Evolutionary conservation across 768 basidiomycete species (phyloP).

Genomic region (Clitopilus passeckerianus): DNA sequence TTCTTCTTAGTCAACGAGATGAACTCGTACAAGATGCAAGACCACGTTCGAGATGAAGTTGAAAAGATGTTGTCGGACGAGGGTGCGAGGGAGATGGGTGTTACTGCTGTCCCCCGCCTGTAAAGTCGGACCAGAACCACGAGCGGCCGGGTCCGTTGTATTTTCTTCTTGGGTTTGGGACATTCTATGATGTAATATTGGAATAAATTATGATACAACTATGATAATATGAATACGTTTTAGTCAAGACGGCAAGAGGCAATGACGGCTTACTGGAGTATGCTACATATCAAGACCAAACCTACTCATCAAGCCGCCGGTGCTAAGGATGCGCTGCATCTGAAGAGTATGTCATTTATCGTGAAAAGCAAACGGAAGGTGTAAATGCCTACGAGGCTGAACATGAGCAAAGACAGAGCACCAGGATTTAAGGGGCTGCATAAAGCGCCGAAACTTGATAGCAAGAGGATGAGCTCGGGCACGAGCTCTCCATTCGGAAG

Average conservation of each 20-base stretch:
- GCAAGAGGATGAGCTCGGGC: not conserved
- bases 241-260: too few species aligned
- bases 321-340: not conserved
- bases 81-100: not conserved
- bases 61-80: not conserved
- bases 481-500: not conserved
- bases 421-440: not conserved
- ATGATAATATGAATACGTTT: not conserved
- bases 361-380: not conserved
- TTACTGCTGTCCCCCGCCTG: not conserved
- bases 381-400: not conserved
- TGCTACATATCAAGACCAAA: too few species aligned
- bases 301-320: too few species aligned
- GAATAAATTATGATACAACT: not conserved
- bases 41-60: constrained; percentile 4
- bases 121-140: not conserved
- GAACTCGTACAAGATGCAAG: constrained; percentile 26
- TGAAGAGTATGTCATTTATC: not conserved
- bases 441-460: not conserved
- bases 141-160: not conserved
- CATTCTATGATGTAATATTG: not conserved
- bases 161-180: not conserved
- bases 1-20: constrained; percentile 21
- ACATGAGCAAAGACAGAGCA: not conserved
- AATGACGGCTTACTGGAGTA: too few species aligned